Percentiles rank a stretch among this genome's conserved stretches.
phyloP scores from a whole-genome alignment of 495 filamentous ascomycete genomes.

The Aspergillus avenaceus region DNA sequence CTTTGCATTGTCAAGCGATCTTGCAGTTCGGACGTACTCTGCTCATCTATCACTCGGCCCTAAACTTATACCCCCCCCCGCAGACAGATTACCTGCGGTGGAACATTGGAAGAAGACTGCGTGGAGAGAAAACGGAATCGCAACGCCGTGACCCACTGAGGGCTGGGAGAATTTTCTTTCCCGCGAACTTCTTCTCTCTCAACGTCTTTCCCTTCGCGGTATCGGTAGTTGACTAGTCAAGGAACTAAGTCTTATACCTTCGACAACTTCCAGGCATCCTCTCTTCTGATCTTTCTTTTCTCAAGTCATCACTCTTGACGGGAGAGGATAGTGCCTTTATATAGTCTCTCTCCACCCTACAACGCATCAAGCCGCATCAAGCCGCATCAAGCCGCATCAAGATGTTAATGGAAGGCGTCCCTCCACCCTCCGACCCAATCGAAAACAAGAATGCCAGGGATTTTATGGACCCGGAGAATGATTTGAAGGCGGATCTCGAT shows the following conservation, averaged over 20 bases:
- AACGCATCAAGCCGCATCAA: neutral
- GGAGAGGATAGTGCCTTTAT: neutral
- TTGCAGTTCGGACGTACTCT: too few relatives aligned
- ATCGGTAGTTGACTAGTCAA: too few relatives aligned
- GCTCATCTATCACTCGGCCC: too few relatives aligned
- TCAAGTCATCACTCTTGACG: neutral
- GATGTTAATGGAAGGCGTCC: constrained; percentile 9
- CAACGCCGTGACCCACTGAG: neutral
- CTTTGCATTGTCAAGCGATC: too few relatives aligned
- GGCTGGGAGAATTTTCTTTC: neutral
- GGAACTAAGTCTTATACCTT: neutral
- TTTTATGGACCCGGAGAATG: constrained; percentile 17
- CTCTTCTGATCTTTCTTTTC: neutral
- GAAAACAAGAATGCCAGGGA: constrained; percentile 9
- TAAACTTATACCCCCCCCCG: too few relatives aligned
- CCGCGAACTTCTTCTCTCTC: neutral
- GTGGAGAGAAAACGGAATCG: neutral
- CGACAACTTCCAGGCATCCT: neutral
- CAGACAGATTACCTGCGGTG: too few relatives aligned
- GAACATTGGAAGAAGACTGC: neutral
- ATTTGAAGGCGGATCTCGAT: constrained; percentile 17
- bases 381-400: neutral
- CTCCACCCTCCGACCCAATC: constrained; percentile 2
- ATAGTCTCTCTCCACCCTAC: neutral
- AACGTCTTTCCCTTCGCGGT: too few relatives aligned